Evolutionary conservation across 768 basidiomycete genomes (phyloP), one percentile per base, ranked within the genome.

Genomic region (Nidularia pulvinata): DNA sequence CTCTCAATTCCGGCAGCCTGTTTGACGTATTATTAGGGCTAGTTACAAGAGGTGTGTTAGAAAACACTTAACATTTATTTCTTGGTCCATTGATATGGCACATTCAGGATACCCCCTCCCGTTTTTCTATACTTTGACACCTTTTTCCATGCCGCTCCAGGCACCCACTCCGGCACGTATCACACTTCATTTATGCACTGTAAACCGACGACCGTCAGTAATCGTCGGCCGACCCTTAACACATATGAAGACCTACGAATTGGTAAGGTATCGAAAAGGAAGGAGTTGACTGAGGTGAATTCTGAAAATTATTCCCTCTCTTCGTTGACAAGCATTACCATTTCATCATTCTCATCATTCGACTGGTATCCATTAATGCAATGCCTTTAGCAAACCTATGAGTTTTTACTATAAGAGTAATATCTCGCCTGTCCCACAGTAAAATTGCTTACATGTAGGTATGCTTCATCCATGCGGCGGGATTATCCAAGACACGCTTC

Each of bases 91-190:
- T 14, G 14, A 30, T n/a, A 46, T 30, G 45, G 45, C 10, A 22
- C 13, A n/a, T 46, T 7, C n/a, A 46, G 14, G 4, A 46, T 46
- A n/a, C 4, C 7, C 10, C 25, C 10, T 22, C 13, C 3, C 3
- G 14, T n/a, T n/a, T n/a, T 46, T 46, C n/a, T 25, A 30, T n/a
- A 46, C 45, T 46, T n/a, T 10, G 45, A 7, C n/a, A 9, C 45
- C 25, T 46, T n/a, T 25, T 46, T 46, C 45, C 45, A 46, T 46
- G n/a, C 45, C n/a, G 45, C 45, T 46, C 45, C 45, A 46, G 45
- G 45, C 10, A 46, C 13, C 3, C 45, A 46, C 13, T 11, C 25
- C 13, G 45, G 45, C 25, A 46, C 45, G 25, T 46, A 46, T 25
- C 45, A 7, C 10, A 46, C 45, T 46, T 14, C 10, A 46, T 30